Evolutionary conservation across 495 filamentous ascomycete species (phyloP), one percentile per base, ranked within the genome.

Genomic region (Astrothelium macrocarpum): DNA sequence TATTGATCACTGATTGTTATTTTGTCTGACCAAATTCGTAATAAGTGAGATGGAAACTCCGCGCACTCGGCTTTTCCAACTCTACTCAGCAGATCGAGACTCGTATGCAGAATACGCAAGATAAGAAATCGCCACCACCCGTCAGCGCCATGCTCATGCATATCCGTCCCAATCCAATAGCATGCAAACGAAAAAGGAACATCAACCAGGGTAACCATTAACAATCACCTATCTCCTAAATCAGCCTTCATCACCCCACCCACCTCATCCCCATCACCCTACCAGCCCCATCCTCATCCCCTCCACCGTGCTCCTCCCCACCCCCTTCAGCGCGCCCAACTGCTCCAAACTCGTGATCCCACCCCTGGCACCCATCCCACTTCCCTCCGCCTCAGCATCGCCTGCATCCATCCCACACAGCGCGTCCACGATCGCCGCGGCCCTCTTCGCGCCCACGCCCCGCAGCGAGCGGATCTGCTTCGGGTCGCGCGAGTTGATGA

Each of bases 401-500:
- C 72, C 74, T 2, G 72, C 75, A 65, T 75, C 73, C 64, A 80
- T 71, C 42, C 82, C 80, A 31, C 69, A 64, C 23, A 88, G 69
- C 62, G 78, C 78, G 45, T 83, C 78, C 16, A 87, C 80, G 63
- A 88, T 76, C 60, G 85, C 85, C 68, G 82, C 78, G 0, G 85
- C 85, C 70, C 82, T 85, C 77, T 87, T 87, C 4, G 80, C 77
- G 0, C 85, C 85, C 18, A 88, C 79, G 9, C 85, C 86, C 71
- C 88, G 90, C n/a, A 97, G 73, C 20, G 81, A 67, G 62, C 80
- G 80, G 66, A 88, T 87, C 70, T 80, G 80, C 32, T 76, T 79
- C 7, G 90, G 74, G 65, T 97, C 89, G 16, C 89, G 81, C 1
- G 87, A 90, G 74, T 98, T 98, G 74, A 98, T 85, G 68, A 97